Percentiles rank a stretch among this genome's conserved stretches.
phyloP scores from a whole-genome alignment of 2,329 filamentous ascomycete genomes.

The Colletotrichum zoysiae region DNA sequence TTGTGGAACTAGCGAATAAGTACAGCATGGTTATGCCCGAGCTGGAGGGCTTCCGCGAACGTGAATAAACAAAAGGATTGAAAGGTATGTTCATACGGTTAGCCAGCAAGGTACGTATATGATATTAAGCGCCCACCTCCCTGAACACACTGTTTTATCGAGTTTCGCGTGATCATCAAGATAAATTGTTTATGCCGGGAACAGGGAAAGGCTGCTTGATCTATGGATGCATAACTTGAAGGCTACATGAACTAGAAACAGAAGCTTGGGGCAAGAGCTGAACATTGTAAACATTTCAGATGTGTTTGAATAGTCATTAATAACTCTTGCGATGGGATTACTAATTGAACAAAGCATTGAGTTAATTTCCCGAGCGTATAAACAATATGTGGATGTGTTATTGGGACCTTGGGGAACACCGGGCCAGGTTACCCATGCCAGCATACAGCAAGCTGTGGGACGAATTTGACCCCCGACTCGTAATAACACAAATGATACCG shows the following conservation, averaged over 20 bases:
- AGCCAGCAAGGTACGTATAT: background rate
- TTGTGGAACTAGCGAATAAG: background rate
- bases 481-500: background rate
- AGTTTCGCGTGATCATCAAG: background rate
- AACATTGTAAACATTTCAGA: background rate
- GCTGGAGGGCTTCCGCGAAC: background rate
- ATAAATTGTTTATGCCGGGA: background rate
- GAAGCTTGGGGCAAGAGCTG: background rate
- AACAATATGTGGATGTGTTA: background rate
- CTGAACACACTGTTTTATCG: too few relatives aligned
- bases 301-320: background rate
- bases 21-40: background rate
- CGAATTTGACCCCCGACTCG: background rate
- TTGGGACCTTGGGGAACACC: background rate
- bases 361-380: background rate
- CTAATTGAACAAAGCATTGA: background rate
- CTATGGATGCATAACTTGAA: background rate
- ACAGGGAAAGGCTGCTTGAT: background rate
- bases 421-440: background rate
- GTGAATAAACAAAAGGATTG: background rate
- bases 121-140: background rate
- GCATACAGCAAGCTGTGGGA: background rate
- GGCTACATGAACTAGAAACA: background rate
- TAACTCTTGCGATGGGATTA: background rate
- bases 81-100: background rate